phyloP scores from a whole-genome alignment of 306 rosid species.

The Fragaria nilgerrensis region DNA sequence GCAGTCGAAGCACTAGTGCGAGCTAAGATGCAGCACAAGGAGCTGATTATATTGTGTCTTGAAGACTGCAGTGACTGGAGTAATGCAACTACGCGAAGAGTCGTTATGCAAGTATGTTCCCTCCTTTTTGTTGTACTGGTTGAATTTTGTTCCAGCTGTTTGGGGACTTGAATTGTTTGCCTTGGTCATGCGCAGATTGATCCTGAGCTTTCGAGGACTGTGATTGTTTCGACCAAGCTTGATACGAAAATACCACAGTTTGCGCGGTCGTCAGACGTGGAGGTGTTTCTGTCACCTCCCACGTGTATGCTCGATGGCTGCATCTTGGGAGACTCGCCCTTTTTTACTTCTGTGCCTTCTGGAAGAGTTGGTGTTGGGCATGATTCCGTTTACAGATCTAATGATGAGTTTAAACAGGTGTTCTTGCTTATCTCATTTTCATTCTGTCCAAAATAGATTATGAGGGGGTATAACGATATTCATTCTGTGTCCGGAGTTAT shows the following conservation, averaged over 20 bases:
- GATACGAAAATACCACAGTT: constrained; percentile 98
- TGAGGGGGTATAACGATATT: too few relatives aligned
- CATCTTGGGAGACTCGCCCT: constrained; percentile 88
- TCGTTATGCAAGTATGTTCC: constrained; percentile 79
- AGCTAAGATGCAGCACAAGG: constrained; percentile 94
- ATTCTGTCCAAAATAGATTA: background rate
- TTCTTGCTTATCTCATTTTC: background rate
- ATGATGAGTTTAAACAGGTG: constrained; percentile 96
- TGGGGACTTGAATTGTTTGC: background rate
- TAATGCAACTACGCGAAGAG: constrained; percentile 80
- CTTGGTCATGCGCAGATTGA: constrained; percentile 54
- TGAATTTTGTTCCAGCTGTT: background rate
- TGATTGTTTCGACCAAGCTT: constrained; percentile 88
- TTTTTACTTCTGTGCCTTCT: constrained; percentile 94
- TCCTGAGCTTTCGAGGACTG: constrained; percentile 90
- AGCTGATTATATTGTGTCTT: constrained; percentile 83
- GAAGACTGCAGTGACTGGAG: constrained; percentile 98
- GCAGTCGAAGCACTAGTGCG: constrained; percentile 86
- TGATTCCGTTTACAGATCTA: constrained; percentile 64
- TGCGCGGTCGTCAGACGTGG: constrained; percentile 90
- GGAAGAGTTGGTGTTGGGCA: constrained; percentile 87
- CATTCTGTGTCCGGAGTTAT: background rate
- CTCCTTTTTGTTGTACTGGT: background rate
- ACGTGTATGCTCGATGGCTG: constrained; percentile 78
- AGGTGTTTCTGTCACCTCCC: constrained; percentile 92